These are phyloP conservation scores for Coemansia reversa DNA, from an alignment of 192 early-diverging fungal species.

Conservation along the genomic window DNA sequence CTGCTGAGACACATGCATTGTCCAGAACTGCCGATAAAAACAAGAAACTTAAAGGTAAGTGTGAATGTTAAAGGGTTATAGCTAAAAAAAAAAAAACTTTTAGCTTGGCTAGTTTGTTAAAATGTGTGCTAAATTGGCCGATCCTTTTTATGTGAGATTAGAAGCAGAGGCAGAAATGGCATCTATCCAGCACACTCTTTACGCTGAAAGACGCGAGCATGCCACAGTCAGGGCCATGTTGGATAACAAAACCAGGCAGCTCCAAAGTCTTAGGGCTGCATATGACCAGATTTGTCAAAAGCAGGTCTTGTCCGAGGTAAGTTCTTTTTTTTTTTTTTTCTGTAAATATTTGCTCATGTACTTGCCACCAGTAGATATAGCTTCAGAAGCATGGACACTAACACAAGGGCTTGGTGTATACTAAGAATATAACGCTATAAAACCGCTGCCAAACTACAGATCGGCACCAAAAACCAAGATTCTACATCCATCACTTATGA, in stretches of 20 bases:
- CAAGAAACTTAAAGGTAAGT: slow-evolving; percentile 25
- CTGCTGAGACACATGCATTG: slow-evolving; percentile 29
- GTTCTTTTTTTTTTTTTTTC: background rate
- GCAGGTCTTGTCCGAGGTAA: background rate
- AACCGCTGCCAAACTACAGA: too few relatives aligned
- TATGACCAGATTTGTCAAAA: background rate
- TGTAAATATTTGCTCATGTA: background rate
- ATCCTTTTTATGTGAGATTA: slow-evolving; percentile 6
- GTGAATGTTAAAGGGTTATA: background rate
- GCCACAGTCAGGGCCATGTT: slow-evolving; percentile 27
- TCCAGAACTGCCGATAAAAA: slow-evolving; percentile 8
- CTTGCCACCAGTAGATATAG: too few relatives aligned
- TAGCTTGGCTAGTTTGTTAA: background rate
- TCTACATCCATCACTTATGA: too few relatives aligned
- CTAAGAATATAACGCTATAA: too few relatives aligned
- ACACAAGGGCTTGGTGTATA: too few relatives aligned
- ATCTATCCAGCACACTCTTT: slow-evolving; percentile 18
- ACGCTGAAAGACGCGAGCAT: slow-evolving; percentile 29
- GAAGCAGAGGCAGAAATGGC: slow-evolving; percentile 20
- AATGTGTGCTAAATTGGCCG: background rate
- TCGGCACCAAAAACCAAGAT: too few relatives aligned
- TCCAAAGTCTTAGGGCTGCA: slow-evolving; percentile 54
- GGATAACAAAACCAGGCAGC: slow-evolving; percentile 55
- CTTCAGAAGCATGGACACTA: too few relatives aligned
- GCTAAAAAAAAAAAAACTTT: background rate